Conservation (phyloP, 2,329 filamentous ascomycete genomes). For the Trichoderma sp. region DNA sequence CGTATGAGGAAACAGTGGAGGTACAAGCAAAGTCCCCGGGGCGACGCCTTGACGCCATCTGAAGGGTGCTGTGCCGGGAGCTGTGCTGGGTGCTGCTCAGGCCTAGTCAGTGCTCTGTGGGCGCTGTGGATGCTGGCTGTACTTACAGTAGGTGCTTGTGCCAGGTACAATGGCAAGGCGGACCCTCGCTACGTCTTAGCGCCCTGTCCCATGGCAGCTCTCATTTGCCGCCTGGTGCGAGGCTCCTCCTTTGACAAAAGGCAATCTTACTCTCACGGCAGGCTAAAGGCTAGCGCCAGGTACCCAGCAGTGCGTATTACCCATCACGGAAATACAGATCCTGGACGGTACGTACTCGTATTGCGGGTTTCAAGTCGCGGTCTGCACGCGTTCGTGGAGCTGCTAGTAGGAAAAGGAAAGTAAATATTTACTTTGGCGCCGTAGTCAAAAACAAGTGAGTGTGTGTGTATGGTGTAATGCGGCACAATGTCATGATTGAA, state of each 20-base stretch:
- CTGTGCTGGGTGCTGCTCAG: background rate
- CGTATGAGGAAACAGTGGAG: background rate
- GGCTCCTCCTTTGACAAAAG: constrained; percentile 4
- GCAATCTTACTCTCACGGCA: constrained; percentile 13
- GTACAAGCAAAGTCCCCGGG: background rate
- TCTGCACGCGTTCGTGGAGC: background rate
- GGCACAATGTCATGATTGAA: background rate
- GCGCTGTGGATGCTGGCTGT: background rate
- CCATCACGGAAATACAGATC: background rate
- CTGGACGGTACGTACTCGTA: constrained; percentile 2
- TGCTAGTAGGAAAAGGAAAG: background rate
- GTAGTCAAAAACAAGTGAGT: background rate
- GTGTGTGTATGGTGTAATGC: background rate
- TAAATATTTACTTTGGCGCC: background rate
- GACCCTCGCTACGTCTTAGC: constrained; percentile 9
- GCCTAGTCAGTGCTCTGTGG: background rate
- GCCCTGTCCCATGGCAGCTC: constrained; percentile 4
- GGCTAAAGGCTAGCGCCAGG: constrained; percentile 3
- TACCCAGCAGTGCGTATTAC: background rate
- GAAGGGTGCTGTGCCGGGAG: background rate
- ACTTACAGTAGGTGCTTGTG: background rate
- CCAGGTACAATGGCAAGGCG: background rate
- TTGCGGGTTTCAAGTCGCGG: constrained; percentile 8
- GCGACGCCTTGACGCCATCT: constrained; percentile 2
- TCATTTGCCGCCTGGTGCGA: constrained; percentile 7